Conservation (phyloP, 176 grass and related monocot genomes). For the Aegilops tauschii region DNA sequence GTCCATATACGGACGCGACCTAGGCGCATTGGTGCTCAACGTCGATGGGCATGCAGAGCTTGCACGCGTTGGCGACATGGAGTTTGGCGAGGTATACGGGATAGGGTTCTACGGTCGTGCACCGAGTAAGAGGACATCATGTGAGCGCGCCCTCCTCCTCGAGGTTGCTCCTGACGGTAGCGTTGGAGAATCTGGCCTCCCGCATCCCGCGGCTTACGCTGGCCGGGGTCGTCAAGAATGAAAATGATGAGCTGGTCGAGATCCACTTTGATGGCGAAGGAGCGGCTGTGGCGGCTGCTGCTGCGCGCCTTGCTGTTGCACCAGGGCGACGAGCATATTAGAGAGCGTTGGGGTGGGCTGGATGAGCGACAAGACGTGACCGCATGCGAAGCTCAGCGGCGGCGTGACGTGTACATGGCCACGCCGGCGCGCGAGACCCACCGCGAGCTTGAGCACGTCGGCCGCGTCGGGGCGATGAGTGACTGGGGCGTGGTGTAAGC, state of each 20-base stretch:
- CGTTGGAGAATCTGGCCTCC: constrained; percentile 85
- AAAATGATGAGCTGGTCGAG: constrained; percentile 81
- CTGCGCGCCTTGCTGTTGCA: constrained; percentile 17
- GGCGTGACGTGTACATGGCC: constrained; percentile 91
- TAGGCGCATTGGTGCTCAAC: too few species aligned
- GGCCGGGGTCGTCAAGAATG: constrained; percentile 69
- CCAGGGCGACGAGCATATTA: constrained; percentile 69
- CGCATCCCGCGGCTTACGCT: constrained; percentile 77
- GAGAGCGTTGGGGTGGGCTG: constrained; percentile 64
- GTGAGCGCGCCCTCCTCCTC: constrained; percentile 48
- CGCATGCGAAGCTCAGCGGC: constrained; percentile 42
- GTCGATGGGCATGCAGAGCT: too few species aligned
- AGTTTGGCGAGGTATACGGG: too few species aligned
- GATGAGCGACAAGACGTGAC: constrained; percentile 45
- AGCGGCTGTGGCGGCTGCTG: constrained; percentile 16
- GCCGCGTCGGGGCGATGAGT: constrained; percentile 86
- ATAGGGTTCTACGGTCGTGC: too few species aligned
- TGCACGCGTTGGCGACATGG: too few species aligned
- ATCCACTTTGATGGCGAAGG: constrained; percentile 73
- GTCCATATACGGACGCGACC: too few species aligned
- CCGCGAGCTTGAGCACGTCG: constrained; percentile 80
- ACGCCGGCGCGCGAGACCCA: constrained; percentile 59
- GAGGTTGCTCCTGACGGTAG: constrained; percentile 72
- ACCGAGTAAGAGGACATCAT: too few species aligned
- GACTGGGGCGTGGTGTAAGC: constrained; percentile 83